Conservation (phyloP, 371 early-diverging fungal genomes). For the Cokeromyces recurvatus region DNA sequence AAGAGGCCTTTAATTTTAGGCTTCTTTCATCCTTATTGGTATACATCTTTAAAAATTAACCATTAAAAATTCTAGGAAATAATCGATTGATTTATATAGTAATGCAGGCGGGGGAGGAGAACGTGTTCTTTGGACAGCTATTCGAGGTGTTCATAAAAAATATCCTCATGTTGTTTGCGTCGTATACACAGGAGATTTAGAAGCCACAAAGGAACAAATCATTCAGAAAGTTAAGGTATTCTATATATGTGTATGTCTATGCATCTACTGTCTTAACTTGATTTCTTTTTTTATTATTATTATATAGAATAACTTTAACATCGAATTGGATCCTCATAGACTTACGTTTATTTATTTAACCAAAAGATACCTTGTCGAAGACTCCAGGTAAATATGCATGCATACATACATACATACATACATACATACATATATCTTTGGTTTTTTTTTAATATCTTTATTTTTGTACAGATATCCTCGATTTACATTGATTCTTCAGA, state of each 20-base stretch:
- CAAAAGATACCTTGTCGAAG: constrained; percentile 67
- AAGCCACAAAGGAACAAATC: constrained; percentile 48
- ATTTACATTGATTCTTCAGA: constrained; percentile 84
- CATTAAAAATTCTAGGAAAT: background rate
- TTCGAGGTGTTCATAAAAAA: constrained; percentile 68
- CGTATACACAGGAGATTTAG: constrained; percentile 78
- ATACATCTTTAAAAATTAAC: constrained; percentile 8
- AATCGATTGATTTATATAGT: too few relatives aligned
- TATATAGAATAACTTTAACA: constrained; percentile 68
- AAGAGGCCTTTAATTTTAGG: constrained; percentile 47
- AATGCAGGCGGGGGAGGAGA: constrained; percentile 96
- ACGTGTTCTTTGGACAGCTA: constrained; percentile 88
- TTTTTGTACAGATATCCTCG: constrained; percentile 66
- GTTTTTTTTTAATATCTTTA: too few relatives aligned
- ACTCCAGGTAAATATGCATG: constrained; percentile 59
- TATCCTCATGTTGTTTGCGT: constrained; percentile 61
- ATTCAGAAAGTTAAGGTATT: constrained; percentile 64
- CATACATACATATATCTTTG: too few relatives aligned
- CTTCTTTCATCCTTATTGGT: constrained; percentile 90
- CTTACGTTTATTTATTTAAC: constrained; percentile 62
- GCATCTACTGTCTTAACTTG: background rate
- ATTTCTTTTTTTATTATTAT: background rate
- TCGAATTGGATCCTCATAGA: constrained; percentile 52
- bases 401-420: too few relatives aligned
- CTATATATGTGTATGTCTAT: too few relatives aligned